phyloP scores from a whole-genome alignment of 768 basidiomycete species.

The Mycena sanguinolenta region DNA sequence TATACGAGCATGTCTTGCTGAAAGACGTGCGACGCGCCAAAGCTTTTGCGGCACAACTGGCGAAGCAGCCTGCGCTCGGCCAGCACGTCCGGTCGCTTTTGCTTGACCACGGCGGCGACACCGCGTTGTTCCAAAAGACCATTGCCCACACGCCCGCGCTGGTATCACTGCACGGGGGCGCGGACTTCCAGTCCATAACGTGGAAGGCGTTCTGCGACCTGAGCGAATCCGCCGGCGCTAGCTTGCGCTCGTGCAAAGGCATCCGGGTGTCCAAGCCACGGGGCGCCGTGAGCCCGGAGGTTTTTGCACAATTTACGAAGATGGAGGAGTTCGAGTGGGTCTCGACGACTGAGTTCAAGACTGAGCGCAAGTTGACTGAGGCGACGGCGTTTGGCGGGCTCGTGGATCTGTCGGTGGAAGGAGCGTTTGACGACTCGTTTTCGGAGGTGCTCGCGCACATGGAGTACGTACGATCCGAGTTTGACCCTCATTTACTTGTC shows the following conservation, averaged over 20 bases:
- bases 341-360: slow-evolving; percentile 1
- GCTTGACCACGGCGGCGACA: not conserved
- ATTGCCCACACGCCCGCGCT: not conserved
- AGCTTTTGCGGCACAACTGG: not conserved
- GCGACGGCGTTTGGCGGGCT: not conserved
- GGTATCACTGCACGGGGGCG: not conserved
- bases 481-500: not conserved
- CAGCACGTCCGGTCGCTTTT: not conserved
- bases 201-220: slow-evolving; percentile 9
- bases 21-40: not conserved
- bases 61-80: slow-evolving; percentile 1
- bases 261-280: not conserved
- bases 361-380: not conserved
- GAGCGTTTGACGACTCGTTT: slow-evolving; percentile 18
- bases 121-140: not conserved
- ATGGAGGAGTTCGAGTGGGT: slow-evolving; percentile 8
- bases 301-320: not conserved
- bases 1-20: not conserved
- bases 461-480: slow-evolving; percentile 18
- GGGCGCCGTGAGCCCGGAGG: not conserved
- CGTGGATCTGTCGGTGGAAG: too few species aligned
- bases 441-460: slow-evolving; percentile 8
- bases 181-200: not conserved
- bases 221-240: not conserved
- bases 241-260: not conserved